Evolutionary conservation across 371 early-diverging fungal genomes (phyloP).

Genomic region (Blastocladiella emersonii): DNA sequence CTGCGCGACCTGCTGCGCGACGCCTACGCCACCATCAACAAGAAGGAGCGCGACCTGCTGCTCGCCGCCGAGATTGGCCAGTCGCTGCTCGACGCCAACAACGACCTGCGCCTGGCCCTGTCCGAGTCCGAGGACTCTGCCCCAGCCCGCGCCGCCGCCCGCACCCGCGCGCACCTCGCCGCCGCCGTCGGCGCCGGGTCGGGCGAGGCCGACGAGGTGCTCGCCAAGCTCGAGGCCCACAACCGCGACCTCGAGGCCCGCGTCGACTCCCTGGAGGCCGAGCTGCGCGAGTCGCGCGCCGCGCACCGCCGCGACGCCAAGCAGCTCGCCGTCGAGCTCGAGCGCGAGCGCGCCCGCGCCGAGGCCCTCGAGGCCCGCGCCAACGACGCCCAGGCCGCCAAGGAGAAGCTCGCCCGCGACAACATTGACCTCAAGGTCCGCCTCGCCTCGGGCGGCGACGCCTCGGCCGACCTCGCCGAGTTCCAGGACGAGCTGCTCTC

Average conservation of each 20-base stretch:
- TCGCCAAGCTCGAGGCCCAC: not conserved
- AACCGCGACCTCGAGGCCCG: constrained; percentile 4
- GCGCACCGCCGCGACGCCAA: not conserved
- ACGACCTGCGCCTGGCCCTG: constrained; percentile 3
- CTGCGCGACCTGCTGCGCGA: not conserved
- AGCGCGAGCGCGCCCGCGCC: not conserved
- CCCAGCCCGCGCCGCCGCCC: not conserved
- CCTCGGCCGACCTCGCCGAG: not conserved
- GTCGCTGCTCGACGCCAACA: constrained; percentile 8
- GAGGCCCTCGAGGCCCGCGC: not conserved
- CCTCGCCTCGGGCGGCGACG: not conserved
- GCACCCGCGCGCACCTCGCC: not conserved
- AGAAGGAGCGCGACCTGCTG: constrained; percentile 9
- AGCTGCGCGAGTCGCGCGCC: not conserved
- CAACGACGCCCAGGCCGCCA: not conserved
- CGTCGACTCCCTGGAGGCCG: constrained; percentile 8
- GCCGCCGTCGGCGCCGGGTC: not conserved
- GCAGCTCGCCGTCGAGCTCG: not conserved
- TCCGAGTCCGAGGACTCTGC: not conserved
- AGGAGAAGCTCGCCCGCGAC: not conserved
- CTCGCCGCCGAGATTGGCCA: constrained; percentile 13
- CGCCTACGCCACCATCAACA: constrained; percentile 1
- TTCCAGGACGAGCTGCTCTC: not conserved
- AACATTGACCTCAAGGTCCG: not conserved
- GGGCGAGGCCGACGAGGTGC: constrained; percentile 2